Evolutionary conservation across 148 eudicot genomes (phyloP), one percentile per base, ranked within the genome.

Genomic region (Dysphania ambrosioides): DNA sequence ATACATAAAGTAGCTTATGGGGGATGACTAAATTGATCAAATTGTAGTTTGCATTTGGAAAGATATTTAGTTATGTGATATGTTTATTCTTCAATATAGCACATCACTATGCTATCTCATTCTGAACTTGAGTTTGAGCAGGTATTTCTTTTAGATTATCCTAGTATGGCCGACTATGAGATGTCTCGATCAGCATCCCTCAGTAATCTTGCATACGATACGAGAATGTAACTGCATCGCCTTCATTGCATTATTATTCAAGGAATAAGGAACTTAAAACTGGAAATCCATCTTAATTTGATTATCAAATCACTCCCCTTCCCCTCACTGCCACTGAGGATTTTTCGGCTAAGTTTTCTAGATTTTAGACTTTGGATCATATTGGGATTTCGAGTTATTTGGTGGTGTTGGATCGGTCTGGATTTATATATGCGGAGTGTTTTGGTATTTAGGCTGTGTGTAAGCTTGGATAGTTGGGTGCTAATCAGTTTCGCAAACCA

Each of bases 1-100:
- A 30, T 73, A 15, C 64, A 40, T 67, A 71, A 68, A 75, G 59
- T 80, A 62, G 70, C 68, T 74, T 75, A 62, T 79, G 78, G 64
- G 69, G 49, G 34, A 68, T 70, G 79, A 77, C 72, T 63, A 6
- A 24, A 62, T 75, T 69, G 77, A 74, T 49, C 78, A 51, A 49
- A 35, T 31, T 40, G 70, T 66, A 66, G 69, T 72, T 30, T 66
- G 41, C 58, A 55, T 56, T 66, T 51, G 63, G 72, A 72, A 66
- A 63, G 29, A n/a, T 72, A 35, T 72, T 41, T 24, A 62, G 75
- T 71, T 77, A 44, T 66, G 34, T 24, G 34, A 51, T 10, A 31
- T 78, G 59, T 66, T 38, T 66, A 66, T 66, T 64, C 57, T 55
- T 64, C 23, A 31, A n/a, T n/a, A n/a, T 31, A 21, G 63, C 27